A percentile compares a stretch with the other conserved stretches of the same genome.
phyloP scores from a whole-genome alignment of 2,329 filamentous ascomycete genomes.

The Aureobasidium melanogenum region DNA sequence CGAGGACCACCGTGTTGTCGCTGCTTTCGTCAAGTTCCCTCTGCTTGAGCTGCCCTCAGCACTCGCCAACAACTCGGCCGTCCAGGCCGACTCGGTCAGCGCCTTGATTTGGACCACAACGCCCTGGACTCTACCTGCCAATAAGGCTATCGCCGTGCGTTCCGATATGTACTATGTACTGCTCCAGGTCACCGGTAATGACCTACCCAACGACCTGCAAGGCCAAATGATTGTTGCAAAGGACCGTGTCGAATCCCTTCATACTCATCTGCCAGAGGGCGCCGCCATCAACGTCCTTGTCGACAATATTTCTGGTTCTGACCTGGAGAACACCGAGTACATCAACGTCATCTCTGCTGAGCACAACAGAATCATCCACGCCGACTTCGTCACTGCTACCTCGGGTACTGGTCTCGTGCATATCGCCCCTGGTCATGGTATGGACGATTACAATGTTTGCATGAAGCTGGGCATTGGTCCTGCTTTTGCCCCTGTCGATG shows the following conservation, averaged over 20 bases:
- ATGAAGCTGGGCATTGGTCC: constrained; percentile 55
- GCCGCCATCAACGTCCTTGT: constrained; percentile 38
- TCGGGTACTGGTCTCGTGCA: constrained; percentile 97
- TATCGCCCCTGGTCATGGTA: constrained; percentile 86
- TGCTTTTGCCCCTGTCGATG: constrained; percentile 74
- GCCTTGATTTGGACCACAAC: constrained; percentile 99
- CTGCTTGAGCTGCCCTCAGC: constrained; percentile 43
- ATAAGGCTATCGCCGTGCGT: constrained; percentile 78
- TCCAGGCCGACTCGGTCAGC: constrained; percentile 48
- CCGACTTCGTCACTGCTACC: constrained; percentile 78
- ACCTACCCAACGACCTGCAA: constrained; percentile 26
- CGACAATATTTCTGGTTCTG: constrained; percentile 52
- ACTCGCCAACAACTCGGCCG: constrained; percentile 26
- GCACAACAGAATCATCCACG: constrained; percentile 59
- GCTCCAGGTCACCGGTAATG: constrained; percentile 41
- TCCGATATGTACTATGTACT: constrained; percentile 65
- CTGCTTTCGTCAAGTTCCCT: constrained; percentile 74
- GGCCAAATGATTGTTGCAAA: constrained; percentile 62
- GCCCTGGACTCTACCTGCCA: constrained; percentile 93
- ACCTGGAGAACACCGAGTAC: constrained; percentile 60
- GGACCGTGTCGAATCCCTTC: constrained; percentile 55
- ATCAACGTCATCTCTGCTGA: constrained; percentile 58
- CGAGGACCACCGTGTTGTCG: constrained; percentile 60
- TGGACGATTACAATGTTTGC: constrained; percentile 89
- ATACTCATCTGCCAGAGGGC: constrained; percentile 42